Percentiles rank a stretch among this genome's conserved stretches.
These are phyloP conservation scores for Fusarium aywerte DNA, from an alignment of 2,329 filamentous ascomycete species.

Conservation along the genomic window DNA sequence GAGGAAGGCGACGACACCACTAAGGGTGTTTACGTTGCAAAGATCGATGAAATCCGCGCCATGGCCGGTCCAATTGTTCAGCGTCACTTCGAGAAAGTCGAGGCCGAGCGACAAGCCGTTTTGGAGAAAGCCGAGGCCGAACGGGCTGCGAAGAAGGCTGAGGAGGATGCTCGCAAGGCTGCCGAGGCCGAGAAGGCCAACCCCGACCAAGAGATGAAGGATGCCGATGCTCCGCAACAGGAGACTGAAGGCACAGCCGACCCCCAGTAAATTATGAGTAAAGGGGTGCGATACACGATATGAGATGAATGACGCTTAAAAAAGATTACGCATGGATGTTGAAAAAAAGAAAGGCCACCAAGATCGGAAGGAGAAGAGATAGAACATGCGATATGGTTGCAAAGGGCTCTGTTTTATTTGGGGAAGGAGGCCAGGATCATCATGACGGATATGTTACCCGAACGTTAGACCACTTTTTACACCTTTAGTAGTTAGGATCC, in stretches of 20 bases:
- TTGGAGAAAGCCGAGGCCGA: constrained; percentile 83
- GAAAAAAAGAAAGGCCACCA: constrained; percentile 33
- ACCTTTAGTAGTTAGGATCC: constrained; percentile 46
- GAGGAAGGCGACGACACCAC: constrained; percentile 95
- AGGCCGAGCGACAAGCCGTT: constrained; percentile 82
- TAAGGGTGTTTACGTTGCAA: constrained; percentile 92
- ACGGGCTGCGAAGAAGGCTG: constrained; percentile 77
- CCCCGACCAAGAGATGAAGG: constrained; percentile 72
- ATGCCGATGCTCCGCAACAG: constrained; percentile 65
- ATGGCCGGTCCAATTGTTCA: constrained; percentile 92
- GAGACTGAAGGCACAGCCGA: constrained; percentile 59
- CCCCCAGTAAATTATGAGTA: constrained; percentile 49
- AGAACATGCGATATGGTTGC: constrained; percentile 43
- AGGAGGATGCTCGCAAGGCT: constrained; percentile 66
- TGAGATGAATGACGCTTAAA: constrained; percentile 44
- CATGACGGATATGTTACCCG: constrained; percentile 48
- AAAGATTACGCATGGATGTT: constrained; percentile 26
- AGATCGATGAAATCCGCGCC: constrained; percentile 94
- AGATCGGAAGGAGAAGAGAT: constrained; percentile 26
- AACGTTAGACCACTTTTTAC: constrained; percentile 47
- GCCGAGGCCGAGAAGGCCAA: constrained; percentile 62
- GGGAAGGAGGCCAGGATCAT: constrained; percentile 41
- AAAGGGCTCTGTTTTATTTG: constrained; percentile 41
- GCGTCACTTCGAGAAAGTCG: constrained; percentile 94
- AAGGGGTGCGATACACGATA: constrained; percentile 23